Evolutionary conservation across 768 basidiomycete genomes (phyloP), one percentile per base, ranked within the genome.

Genomic region (Kwoniella shandongensis): DNA sequence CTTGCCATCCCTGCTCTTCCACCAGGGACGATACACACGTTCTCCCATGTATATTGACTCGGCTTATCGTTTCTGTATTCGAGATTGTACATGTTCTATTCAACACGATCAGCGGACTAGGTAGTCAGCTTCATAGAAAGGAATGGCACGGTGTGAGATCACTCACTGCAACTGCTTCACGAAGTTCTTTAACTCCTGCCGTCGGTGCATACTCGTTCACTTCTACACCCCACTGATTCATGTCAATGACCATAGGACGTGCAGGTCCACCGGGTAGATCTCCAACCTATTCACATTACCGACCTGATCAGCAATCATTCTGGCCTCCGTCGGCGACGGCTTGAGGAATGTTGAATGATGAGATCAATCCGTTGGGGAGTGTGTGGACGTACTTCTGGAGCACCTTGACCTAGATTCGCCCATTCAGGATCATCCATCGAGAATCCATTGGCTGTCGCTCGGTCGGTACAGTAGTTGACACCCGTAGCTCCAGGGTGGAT

Each of bases 11-110:
- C 92, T 2, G 92, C 81, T 52, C 91, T 86, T 15, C 93, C 93
- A 41, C 93, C 93, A 12, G 93, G 93, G 0, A 96, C 92, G 66
- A 97, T 94, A 57, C 78, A 78, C 3, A 81, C 79, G 69, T 97
- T 97, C 77, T 93, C 91, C 63, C 81, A 88, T 1, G 90, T 92
- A 74, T 96, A 97, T 65, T 93, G 82, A 63, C 88, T 90, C 7
- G 76, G 57, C 78, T 88, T 93, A 44, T 84, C 88, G 65, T 87
- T 77, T 30, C 93, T 84, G 74, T 94, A 94, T 1, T 87, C 88
- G 47, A 82, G 79, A 73, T 97, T 97, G 80, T 97, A 97, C 48
- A 92, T 75, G 59, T 88, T 53, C 64, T 66, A 20, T 36, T 17
- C 17, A 38, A 10, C 29, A 5, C 18, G 22, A 35, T n/a, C n/a